These are phyloP conservation scores for Saccharomyces hybrid DNA, from an alignment of 1,139 yeast genomes.

Conservation along the genomic window DNA sequence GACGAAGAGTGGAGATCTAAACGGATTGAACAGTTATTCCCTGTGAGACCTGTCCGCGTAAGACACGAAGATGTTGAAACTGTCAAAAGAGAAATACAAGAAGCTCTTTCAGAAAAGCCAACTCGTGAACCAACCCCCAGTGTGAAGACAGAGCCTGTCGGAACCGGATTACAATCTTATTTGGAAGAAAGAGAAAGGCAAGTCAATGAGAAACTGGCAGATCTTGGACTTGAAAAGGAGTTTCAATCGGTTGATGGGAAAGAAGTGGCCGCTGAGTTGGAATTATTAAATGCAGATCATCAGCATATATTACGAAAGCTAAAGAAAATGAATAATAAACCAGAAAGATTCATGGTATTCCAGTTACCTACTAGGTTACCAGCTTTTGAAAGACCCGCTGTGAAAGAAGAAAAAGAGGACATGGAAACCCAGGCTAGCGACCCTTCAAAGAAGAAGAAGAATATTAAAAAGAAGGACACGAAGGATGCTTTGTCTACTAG, in stretches of 20 bases:
- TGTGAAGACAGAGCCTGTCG: constrained; percentile 12
- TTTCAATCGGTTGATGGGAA: constrained; percentile 25
- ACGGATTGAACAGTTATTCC: constrained; percentile 40
- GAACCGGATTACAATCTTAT: constrained; percentile 14
- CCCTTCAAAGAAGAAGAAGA: constrained; percentile 4
- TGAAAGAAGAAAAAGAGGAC: constrained; percentile 16
- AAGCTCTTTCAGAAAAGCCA: constrained; percentile 23
- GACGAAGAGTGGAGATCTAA: constrained; percentile 28
- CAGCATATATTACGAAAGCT: constrained; percentile 30
- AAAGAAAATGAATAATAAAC: constrained; percentile 31
- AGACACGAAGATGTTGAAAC: constrained; percentile 34
- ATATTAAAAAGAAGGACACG: constrained; percentile 8
- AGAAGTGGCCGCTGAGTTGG: constrained; percentile 33
- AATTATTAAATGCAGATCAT: constrained; percentile 33
- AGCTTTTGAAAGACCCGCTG: constrained; percentile 33
- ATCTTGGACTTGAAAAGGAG: background rate
- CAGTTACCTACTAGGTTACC: constrained; percentile 73
- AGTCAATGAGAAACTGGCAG: background rate
- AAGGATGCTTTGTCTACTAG: constrained; percentile 9
- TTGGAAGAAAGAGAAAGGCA: background rate
- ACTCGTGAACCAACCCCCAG: constrained; percentile 29
- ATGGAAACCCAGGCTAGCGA: constrained; percentile 8
- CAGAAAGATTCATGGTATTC: constrained; percentile 45
- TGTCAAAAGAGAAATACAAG: constrained; percentile 19
- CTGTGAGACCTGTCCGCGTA: constrained; percentile 43